These are phyloP conservation scores for Solanum acaule DNA, from an alignment of 257 asterid genomes.

Conservation along the genomic window DNA sequence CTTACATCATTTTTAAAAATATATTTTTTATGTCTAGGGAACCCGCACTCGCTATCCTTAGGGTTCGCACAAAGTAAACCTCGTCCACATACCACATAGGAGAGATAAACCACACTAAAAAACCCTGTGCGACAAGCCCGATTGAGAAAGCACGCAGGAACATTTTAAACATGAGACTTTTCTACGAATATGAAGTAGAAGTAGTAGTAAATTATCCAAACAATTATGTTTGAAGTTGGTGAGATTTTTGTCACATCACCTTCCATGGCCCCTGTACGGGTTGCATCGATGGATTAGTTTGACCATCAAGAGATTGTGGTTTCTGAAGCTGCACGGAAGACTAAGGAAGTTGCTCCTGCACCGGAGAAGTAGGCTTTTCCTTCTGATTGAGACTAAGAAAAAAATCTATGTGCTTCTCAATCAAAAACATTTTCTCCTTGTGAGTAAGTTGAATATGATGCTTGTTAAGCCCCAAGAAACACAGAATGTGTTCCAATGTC, in stretches of 20 bases:
- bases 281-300: background rate
- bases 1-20: too few relatives aligned
- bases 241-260: background rate
- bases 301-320: background rate
- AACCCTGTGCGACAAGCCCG: background rate
- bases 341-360: too few relatives aligned
- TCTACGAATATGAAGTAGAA: background rate
- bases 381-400: background rate
- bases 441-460: background rate
- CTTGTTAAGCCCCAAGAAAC: background rate
- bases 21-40: background rate
- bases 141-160: background rate
- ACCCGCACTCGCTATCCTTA: background rate
- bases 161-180: background rate
- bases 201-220: background rate
- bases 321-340: background rate
- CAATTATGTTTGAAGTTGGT: background rate
- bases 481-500: background rate
- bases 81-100: accelerated
- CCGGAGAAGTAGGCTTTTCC: background rate
- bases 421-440: background rate
- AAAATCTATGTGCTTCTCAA: background rate
- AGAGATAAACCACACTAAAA: background rate
- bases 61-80: background rate
- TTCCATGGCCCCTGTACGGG: background rate